phyloP scores from a whole-genome alignment of 768 basidiomycete genomes.

The Lactifluus hygrophoroides region DNA sequence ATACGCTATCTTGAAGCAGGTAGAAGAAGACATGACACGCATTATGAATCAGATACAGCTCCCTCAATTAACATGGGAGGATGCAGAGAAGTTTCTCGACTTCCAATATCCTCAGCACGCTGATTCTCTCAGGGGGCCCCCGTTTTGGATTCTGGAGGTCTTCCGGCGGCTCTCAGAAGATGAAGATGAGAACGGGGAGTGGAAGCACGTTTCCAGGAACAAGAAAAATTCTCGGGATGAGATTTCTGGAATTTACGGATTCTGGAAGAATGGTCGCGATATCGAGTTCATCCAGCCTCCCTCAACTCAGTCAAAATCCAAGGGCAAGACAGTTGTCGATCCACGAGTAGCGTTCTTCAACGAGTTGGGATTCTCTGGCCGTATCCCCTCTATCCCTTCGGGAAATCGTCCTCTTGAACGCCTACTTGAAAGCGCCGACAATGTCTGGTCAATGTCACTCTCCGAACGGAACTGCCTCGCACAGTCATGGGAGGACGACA shows the following conservation, averaged over 20 bases:
- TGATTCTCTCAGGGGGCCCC: constrained; percentile 35
- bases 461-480: constrained; percentile 40
- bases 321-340: neutral
- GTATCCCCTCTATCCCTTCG: constrained; percentile 33
- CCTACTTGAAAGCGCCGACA: constrained; percentile 23
- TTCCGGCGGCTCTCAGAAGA: neutral
- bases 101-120: constrained; percentile 42
- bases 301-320: neutral
- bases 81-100: constrained; percentile 36
- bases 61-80: constrained; percentile 14
- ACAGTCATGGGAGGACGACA: constrained; percentile 38
- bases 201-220: neutral
- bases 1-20: constrained; percentile 33
- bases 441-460: constrained; percentile 48
- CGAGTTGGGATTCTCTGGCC: constrained; percentile 27
- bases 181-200: constrained; percentile 14
- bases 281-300: constrained; percentile 14
- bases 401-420: constrained; percentile 32
- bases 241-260: constrained; percentile 11
- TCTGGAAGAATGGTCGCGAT: constrained; percentile 15
- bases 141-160: constrained; percentile 23
- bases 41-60: constrained; percentile 34
- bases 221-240: constrained; percentile 2
- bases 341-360: constrained; percentile 29
- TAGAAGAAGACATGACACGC: constrained; percentile 38